Evolutionary conservation across 257 asterid genomes (phyloP).

Genomic region (Nicotiana attenuata): DNA sequence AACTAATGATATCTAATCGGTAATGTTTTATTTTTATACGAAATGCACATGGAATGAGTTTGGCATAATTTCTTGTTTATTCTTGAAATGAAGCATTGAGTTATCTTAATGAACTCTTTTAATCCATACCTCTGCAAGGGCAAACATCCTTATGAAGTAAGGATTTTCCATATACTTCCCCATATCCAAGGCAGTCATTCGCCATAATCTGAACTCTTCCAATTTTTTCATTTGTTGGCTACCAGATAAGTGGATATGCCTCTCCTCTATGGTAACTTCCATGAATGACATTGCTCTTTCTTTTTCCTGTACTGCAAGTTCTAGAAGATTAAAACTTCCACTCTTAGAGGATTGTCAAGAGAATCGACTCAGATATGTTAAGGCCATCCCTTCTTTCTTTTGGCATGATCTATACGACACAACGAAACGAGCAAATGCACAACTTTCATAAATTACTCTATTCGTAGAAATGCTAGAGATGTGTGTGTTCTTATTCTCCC

Average conservation of each 20-base stretch:
- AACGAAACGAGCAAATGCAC: too few relatives aligned
- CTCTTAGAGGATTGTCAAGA: neutral
- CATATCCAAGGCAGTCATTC: neutral
- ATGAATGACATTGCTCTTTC: neutral
- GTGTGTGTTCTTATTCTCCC: too few relatives aligned
- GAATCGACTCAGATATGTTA: too few relatives aligned
- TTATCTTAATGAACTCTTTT: slow-evolving; percentile 5
- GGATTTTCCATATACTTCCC: too few relatives aligned
- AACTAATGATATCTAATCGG: neutral
- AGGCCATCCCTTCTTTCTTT: too few relatives aligned
- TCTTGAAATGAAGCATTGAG: neutral
- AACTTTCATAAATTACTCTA: too few relatives aligned
- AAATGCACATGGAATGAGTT: neutral
- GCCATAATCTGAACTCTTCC: neutral
- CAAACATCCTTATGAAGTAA: too few relatives aligned
- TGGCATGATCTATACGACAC: too few relatives aligned
- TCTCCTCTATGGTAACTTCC: neutral
- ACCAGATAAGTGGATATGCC: neutral
- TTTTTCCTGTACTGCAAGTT: neutral
- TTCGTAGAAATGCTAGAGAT: too few relatives aligned
- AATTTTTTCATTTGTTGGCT: neutral
- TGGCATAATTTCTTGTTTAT: neutral
- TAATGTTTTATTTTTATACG: neutral
- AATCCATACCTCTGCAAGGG: too few relatives aligned
- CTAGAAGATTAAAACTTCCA: neutral